Evolutionary conservation across 257 asterid genomes (phyloP).

Genomic region (Solanum paucissectum): DNA sequence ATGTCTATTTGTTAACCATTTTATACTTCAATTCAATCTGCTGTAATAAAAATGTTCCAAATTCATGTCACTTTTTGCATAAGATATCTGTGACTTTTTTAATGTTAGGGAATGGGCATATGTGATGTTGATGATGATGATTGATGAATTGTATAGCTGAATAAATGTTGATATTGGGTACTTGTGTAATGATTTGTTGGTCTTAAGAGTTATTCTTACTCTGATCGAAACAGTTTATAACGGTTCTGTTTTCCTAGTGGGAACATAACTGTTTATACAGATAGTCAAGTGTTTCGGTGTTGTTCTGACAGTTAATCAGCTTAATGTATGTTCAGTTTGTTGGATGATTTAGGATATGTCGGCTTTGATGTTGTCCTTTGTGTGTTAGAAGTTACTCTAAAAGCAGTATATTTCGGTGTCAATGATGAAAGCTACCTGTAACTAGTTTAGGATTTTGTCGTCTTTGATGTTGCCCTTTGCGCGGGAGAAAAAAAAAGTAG

Average conservation of each 20-base stretch:
- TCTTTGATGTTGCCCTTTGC: not conserved
- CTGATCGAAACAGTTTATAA: not conserved
- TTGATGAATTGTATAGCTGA: not conserved
- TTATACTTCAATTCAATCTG: not conserved
- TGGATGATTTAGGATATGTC: not conserved
- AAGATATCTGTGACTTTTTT: not conserved
- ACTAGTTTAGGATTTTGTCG: not conserved
- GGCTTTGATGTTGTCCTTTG: not conserved
- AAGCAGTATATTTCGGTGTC: not conserved
- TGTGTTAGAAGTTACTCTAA: not conserved
- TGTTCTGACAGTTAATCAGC: not conserved
- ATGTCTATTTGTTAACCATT: not conserved
- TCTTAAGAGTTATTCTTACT: not conserved
- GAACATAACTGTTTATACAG: not conserved
- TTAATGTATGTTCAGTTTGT: not conserved
- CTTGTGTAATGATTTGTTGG: not conserved
- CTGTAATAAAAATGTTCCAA: not conserved
- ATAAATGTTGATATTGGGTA: not conserved
- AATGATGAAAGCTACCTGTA: not conserved
- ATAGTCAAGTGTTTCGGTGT: not conserved
- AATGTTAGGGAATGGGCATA: not conserved
- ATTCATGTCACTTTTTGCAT: not conserved
- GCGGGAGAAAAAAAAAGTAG: not conserved
- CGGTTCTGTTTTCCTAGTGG: not conserved
- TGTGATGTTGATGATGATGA: not conserved